phyloP scores from a whole-genome alignment of 108 stramenopile species.

The Mayamaea pseudoterrestris region DNA sequence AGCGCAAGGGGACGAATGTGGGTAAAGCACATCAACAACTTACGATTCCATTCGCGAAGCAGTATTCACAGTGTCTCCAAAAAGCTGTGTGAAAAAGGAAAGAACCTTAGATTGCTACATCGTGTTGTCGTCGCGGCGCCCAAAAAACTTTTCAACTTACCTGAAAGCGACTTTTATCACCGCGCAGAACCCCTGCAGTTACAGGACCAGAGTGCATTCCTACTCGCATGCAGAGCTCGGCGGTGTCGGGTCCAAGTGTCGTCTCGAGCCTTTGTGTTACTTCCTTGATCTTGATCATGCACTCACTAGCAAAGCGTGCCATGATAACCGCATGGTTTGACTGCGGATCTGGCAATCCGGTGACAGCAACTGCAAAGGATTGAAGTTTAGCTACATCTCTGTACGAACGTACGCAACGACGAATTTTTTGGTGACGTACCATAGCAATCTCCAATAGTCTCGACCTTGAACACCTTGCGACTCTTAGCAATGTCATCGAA shows the following conservation, averaged over 20 bases:
- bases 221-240: constrained; percentile 19
- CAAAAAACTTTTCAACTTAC: constrained; percentile 47
- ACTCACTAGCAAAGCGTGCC: constrained; percentile 3
- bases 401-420: no score
- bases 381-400: no score
- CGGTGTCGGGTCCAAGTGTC: constrained; percentile 11
- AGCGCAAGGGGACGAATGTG: no score
- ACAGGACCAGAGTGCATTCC: constrained; percentile 38
- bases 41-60: constrained; percentile 10
- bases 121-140: no score
- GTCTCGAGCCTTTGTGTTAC: constrained; percentile 5
- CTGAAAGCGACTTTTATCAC: constrained; percentile 8
- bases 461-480: constrained; percentile 8
- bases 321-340: constrained; percentile 2
- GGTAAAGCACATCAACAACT: no score
- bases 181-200: constrained; percentile 9
- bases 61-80: constrained; percentile 80
- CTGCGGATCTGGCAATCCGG: constrained; percentile 25
- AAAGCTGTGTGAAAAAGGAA: no score
- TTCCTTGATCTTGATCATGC: constrained; percentile 2
- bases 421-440: no score
- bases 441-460: constrained; percentile 11
- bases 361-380: constrained; percentile 8
- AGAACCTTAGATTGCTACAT: no score
- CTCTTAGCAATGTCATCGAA: constrained; percentile 4